phyloP scores from a whole-genome alignment of 805 yeast species.

The Metschnikowia kofuensis region DNA sequence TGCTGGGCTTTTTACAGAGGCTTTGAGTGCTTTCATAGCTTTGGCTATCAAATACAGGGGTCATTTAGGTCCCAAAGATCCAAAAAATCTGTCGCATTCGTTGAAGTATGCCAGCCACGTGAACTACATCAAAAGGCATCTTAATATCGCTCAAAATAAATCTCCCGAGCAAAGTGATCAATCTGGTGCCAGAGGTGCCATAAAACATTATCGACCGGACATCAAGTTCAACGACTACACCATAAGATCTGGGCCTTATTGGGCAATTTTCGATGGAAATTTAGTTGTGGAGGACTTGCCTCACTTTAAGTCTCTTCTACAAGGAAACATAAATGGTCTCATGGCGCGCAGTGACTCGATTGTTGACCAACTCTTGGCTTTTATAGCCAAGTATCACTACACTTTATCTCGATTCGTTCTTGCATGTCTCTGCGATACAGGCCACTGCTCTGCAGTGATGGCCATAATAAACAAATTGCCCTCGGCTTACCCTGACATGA shows the following conservation, averaged over 20 bases:
- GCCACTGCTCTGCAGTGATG: slow-evolving; percentile 25
- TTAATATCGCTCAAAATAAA: slow-evolving; percentile 18
- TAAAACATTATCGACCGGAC: slow-evolving; percentile 16
- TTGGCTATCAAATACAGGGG: slow-evolving; percentile 20
- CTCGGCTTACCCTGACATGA: slow-evolving; percentile 7
- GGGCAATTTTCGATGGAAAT: slow-evolving; percentile 29
- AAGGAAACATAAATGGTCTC: slow-evolving; percentile 11
- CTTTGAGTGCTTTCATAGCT: slow-evolving; percentile 24
- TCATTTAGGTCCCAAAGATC: slow-evolving; percentile 11
- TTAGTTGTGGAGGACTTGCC: slow-evolving; percentile 32
- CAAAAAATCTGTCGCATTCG: slow-evolving; percentile 7
- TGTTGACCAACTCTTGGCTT: slow-evolving; percentile 20
- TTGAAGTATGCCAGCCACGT: slow-evolving; percentile 11
- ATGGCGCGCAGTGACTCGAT: slow-evolving; percentile 8
- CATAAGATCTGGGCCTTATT: slow-evolving; percentile 16
- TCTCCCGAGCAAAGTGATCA: not conserved
- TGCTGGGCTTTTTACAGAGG: slow-evolving; percentile 19
- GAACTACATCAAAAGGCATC: slow-evolving; percentile 12
- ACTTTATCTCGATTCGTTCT: slow-evolving; percentile 27
- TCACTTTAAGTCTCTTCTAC: slow-evolving; percentile 22
- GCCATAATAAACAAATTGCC: slow-evolving; percentile 22
- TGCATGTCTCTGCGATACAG: slow-evolving; percentile 26
- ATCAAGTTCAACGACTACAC: slow-evolving; percentile 28
- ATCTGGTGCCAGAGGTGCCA: not conserved
- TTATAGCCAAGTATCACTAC: slow-evolving; percentile 23